These are phyloP conservation scores for Citrus reticulata DNA, from an alignment of 345 rosid genomes.

Conservation along the genomic window DNA sequence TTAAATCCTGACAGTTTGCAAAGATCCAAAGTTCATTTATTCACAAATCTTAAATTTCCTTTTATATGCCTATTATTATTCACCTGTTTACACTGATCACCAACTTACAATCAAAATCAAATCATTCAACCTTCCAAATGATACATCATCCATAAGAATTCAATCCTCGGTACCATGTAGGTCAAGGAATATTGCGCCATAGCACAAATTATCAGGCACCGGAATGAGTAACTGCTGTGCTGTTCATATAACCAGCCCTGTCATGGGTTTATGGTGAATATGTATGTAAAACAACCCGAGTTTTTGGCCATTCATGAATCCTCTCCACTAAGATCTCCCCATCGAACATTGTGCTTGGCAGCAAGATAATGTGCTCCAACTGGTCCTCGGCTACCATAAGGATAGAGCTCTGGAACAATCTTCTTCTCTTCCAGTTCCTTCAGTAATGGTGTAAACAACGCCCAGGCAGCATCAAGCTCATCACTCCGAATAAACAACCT, in stretches of 20 bases:
- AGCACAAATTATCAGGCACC: background rate
- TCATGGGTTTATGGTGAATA: background rate
- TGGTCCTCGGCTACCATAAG: conserved; percentile 88
- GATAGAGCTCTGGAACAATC: conserved; percentile 81
- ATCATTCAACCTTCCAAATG: background rate
- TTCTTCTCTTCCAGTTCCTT: conserved; percentile 66
- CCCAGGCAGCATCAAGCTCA: conserved; percentile 91
- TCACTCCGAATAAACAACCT: conserved; percentile 84
- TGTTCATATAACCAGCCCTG: background rate
- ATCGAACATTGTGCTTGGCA: conserved; percentile 78
- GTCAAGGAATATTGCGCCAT: background rate
- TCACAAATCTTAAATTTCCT: background rate
- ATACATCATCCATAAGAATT: background rate
- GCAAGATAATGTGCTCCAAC: conserved; percentile 93
- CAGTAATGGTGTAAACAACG: conserved; percentile 65
- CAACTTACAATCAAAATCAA: background rate
- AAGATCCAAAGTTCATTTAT: background rate
- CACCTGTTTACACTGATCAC: background rate
- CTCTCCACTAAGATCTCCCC: conserved; percentile 75
- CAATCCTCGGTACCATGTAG: background rate
- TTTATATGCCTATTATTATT: background rate
- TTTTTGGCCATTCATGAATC: conserved; percentile 19
- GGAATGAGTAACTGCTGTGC: background rate
- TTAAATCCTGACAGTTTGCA: background rate
- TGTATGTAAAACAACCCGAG: background rate